These are phyloP conservation scores for Quercus engelmannii DNA, from an alignment of 306 rosid species.

Conservation along the genomic window DNA sequence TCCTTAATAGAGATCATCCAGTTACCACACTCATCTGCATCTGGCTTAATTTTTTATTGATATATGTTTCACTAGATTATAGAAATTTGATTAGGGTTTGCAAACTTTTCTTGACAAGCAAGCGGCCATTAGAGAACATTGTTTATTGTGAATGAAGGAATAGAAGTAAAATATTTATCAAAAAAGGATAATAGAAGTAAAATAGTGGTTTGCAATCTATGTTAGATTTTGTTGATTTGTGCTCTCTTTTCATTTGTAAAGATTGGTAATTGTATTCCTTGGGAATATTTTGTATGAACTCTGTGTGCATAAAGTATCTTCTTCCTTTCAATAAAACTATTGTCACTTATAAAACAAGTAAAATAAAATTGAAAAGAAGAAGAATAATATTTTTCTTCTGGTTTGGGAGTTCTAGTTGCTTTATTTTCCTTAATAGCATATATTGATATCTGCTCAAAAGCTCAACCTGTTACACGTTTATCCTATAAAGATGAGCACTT, in stretches of 20 bases:
- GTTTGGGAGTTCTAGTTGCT: background rate
- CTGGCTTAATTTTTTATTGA: background rate
- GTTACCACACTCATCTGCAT: slow-evolving; percentile 4
- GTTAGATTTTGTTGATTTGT: no score
- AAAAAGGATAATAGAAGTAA: background rate
- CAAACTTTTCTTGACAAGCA: background rate
- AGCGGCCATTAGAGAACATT: background rate
- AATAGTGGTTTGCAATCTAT: background rate
- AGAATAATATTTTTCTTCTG: no score
- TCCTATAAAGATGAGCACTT: background rate
- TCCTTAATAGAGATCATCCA: slow-evolving; percentile 2
- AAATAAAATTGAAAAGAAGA: no score
- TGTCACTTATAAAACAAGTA: no score
- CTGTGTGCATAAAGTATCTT: no score
- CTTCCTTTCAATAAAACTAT: no score
- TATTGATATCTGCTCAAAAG: background rate
- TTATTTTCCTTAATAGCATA: background rate
- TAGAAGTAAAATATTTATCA: background rate
- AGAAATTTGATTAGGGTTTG: background rate
- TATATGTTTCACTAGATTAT: slow-evolving; percentile 16
- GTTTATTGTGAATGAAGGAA: background rate
- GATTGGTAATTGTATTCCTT: no score
- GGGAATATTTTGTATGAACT: no score
- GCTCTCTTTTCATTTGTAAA: no score
- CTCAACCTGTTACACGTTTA: background rate